These are phyloP conservation scores for Penicillium soppii DNA, from an alignment of 495 filamentous ascomycete genomes.

Conservation along the genomic window DNA sequence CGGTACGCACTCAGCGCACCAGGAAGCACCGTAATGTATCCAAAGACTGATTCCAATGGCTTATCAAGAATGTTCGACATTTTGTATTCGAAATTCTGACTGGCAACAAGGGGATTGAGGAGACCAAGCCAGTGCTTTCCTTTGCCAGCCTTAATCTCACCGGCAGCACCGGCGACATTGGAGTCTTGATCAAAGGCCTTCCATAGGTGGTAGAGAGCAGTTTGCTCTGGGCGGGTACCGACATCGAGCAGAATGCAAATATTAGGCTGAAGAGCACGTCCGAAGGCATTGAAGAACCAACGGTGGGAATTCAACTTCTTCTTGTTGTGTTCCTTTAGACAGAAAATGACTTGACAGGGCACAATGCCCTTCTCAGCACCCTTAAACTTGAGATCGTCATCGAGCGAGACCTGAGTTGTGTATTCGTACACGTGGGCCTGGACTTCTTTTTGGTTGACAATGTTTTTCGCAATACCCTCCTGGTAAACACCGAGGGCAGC, in stretches of 20 bases:
- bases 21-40: constrained; percentile 95
- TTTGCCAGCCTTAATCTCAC: constrained; percentile 96
- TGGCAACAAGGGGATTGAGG: constrained; percentile 91
- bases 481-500: constrained; percentile 99
- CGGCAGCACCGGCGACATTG: constrained; percentile 92
- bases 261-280: constrained; percentile 87
- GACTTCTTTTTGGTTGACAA: constrained; percentile 85
- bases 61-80: constrained; percentile 99
- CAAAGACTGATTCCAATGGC: constrained; percentile 94
- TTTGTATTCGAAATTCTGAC: constrained; percentile 99
- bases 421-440: constrained; percentile 97
- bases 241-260: constrained; percentile 97
- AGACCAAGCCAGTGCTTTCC: constrained; percentile 79
- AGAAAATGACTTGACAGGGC: constrained; percentile 99
- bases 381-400: constrained; percentile 95
- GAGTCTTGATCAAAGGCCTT: constrained; percentile 98
- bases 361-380: constrained; percentile 98
- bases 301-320: constrained; percentile 98
- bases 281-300: constrained; percentile 99
- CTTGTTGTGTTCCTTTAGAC: constrained; percentile 95
- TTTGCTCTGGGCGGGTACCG: constrained; percentile 83
- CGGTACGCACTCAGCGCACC: constrained; percentile 94
- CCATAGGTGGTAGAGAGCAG: constrained; percentile 96
- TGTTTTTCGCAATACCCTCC: constrained; percentile 96
- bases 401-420: constrained; percentile 95